Evolutionary conservation across 176 grass and related monocot species (phyloP), one percentile per base, ranked within the genome.

Genomic region (Ananas comosus): DNA sequence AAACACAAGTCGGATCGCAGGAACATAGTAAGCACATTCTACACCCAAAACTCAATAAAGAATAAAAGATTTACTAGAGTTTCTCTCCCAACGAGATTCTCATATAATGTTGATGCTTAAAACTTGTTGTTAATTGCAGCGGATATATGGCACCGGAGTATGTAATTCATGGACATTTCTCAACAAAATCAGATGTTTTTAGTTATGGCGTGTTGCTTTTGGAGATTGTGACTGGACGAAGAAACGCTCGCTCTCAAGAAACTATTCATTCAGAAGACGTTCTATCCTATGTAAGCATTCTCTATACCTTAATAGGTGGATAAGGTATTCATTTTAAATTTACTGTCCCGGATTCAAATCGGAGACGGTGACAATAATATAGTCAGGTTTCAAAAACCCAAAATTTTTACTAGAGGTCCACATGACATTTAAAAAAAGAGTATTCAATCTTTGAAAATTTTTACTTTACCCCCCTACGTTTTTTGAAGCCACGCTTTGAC

Each of bases 61-160:
- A 28, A 9, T 2, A 57, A 51, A 51, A 17, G 53, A 57, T 16
- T 8, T 0, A 16, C 53, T 57, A 16, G 13, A 57, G 17, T 57
- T 5, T 57, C 17, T 57, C 53, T 57, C 53, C 53, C 13, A 13
- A 5, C 17, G 14, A 76, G 16, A 52, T 76, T 9, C 11, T 27
- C 3, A 27, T 65, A 22, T 42, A 66, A 47, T 10, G 13, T 66
- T 7, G 19, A 50, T 67, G 1, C 2, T 53, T 16, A 8, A 17
- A 0, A 10, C 13, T 12, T 59, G 13, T 50, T 61, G 33, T 63
- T 3, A 50, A 51, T 50, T 69, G 29, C 80, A 90, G 83, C 2
- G 88, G 88, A 13, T 90, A 90, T 74, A 90, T 90, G 87, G 76
- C 80, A 23, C 87, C 83, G 4, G 80, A 90, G 48, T 91, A 91